A percentile compares a stretch with the other conserved stretches of the same genome.
Evolutionary conservation across 2,329 filamentous ascomycete genomes (phyloP).

Genomic region (Colletotrichum acutatum): DNA sequence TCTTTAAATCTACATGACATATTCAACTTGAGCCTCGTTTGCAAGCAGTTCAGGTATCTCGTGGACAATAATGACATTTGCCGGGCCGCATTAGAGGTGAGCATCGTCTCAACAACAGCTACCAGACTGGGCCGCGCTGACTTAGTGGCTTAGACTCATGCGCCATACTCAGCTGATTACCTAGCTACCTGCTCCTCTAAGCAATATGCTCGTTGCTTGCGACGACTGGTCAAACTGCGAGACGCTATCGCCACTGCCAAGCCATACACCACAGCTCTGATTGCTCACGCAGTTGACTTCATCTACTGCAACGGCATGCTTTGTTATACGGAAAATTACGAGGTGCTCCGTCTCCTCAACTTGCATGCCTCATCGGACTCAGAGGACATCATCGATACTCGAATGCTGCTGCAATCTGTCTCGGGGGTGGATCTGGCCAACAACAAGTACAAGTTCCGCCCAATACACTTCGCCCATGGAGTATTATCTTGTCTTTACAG

Average conservation of each 20-base stretch:
- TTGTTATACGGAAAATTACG: constrained; percentile 66
- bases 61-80: constrained; percentile 67
- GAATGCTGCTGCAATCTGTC: constrained; percentile 26
- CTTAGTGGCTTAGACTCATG: constrained; percentile 36
- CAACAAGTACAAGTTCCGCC: constrained; percentile 58
- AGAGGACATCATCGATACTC: constrained; percentile 64
- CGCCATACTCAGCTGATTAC: constrained; percentile 39
- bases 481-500: constrained; percentile 69
- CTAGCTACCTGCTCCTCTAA: constrained; percentile 35
- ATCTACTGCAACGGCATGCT: constrained; percentile 72
- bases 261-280: constrained; percentile 69
- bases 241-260: constrained; percentile 68
- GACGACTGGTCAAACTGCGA: constrained; percentile 69
- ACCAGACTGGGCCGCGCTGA: constrained; percentile 33
- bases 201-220: constrained; percentile 63
- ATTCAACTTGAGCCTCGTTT: constrained; percentile 64
- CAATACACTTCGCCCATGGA: constrained; percentile 67
- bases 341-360: constrained; percentile 67
- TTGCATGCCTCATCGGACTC: constrained; percentile 58
- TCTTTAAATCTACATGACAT: constrained; percentile 68
- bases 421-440: constrained; percentile 23
- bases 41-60: constrained; percentile 60
- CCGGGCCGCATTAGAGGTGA: constrained; percentile 67
- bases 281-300: constrained; percentile 71
- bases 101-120: constrained; percentile 28